Percentiles rank a stretch among this genome's conserved stretches.
Conservation (phyloP, 768 basidiomycete species). For the Rhizopogon vesiculosus region DNA sequence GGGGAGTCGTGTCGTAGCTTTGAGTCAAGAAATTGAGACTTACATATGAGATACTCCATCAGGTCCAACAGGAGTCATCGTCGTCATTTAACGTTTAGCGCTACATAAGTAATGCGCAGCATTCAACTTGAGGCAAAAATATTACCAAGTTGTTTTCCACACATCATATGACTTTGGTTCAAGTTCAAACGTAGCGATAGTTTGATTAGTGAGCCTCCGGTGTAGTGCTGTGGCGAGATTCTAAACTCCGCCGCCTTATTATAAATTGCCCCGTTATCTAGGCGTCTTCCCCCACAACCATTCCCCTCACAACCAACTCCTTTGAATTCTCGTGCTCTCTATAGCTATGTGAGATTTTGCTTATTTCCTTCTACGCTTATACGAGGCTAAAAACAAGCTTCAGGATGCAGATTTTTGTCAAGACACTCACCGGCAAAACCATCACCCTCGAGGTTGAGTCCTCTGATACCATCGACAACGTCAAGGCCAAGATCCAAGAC, state of each 20-base stretch:
- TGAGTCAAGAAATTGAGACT: too few relatives aligned
- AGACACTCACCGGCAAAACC: conserved; percentile 84
- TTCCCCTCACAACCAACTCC: not conserved
- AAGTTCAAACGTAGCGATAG: too few relatives aligned
- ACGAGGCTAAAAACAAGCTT: not conserved
- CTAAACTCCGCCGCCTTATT: not conserved
- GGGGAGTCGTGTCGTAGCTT: too few relatives aligned
- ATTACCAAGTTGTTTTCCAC: too few relatives aligned
- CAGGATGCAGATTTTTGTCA: conserved; percentile 80
- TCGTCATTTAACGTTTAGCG: too few relatives aligned
- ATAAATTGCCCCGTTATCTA: not conserved
- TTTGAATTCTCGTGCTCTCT: not conserved
- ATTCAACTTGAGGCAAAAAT: too few relatives aligned
- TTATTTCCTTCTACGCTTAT: not conserved
- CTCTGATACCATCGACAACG: conserved; percentile 72
- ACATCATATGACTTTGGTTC: too few relatives aligned
- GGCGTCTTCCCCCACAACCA: not conserved
- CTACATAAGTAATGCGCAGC: too few relatives aligned
- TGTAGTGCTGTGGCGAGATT: not conserved
- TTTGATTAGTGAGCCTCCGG: not conserved
- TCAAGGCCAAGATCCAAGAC: conserved; percentile 85
- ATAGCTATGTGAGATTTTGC: not conserved
- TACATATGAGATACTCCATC: too few relatives aligned
- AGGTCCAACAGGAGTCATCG: too few relatives aligned
- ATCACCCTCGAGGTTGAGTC: conserved; percentile 78